phyloP scores from a whole-genome alignment of 108 stramenopile genomes.

The Fragilaria radians region DNA sequence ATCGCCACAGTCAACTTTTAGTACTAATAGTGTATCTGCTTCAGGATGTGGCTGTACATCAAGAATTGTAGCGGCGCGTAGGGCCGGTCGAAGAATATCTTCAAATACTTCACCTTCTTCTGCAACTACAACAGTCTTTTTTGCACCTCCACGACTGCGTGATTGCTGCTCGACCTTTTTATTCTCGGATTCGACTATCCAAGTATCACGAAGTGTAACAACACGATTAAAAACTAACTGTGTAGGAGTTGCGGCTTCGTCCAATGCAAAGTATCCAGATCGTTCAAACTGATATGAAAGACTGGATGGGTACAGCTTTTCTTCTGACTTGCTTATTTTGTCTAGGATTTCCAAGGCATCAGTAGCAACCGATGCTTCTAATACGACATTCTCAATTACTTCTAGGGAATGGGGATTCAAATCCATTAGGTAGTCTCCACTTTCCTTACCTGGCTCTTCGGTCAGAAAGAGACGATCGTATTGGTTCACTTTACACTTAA shows the following conservation, averaged over 20 bases:
- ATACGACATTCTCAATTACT: conserved; percentile 47
- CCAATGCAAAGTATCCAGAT: conserved; percentile 82
- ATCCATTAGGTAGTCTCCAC: conserved; percentile 71
- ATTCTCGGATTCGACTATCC: conserved; percentile 35
- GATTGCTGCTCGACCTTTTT: conserved; percentile 15
- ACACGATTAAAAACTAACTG: conserved; percentile 85
- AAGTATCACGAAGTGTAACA: conserved; percentile 79
- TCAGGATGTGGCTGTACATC: conserved; percentile 77
- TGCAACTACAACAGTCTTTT: conserved; percentile 11
- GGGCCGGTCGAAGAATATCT: conserved; percentile 59
- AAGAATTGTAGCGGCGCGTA: conserved; percentile 67
- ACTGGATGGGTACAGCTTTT: conserved; percentile 33
- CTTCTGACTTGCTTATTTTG: conserved; percentile 15
- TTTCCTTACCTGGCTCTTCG: conserved; percentile 80
- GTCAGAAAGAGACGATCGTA: conserved; percentile 82
- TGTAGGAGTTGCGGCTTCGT: conserved; percentile 42
- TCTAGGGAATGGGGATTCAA: conserved; percentile 73
- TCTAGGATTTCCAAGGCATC: conserved; percentile 41
- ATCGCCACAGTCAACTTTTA: conserved; percentile 80
- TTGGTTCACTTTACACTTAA: conserved; percentile 61
- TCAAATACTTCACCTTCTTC: conserved; percentile 34
- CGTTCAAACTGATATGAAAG: conserved; percentile 87
- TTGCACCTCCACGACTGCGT: conserved; percentile 19
- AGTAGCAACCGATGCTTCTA: conserved; percentile 69
- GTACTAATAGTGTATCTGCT: conserved; percentile 77